Percentiles rank a stretch among this genome's conserved stretches.
Evolutionary conservation across 345 rosid genomes (phyloP).

Genomic region (Capsella bursapastoris): DNA sequence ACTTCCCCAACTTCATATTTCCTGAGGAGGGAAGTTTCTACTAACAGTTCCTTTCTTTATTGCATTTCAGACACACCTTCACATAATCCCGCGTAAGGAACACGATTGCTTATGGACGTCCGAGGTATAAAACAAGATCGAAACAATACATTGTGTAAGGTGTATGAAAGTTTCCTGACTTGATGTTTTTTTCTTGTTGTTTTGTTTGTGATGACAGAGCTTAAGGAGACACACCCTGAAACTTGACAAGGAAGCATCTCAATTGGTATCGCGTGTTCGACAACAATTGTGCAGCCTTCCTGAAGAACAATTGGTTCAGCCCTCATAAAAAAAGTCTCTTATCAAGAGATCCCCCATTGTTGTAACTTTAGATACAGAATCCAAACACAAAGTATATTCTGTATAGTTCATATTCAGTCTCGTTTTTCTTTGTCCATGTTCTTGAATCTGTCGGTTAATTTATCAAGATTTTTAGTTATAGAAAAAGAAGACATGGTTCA

Average conservation of each 20-base stretch:
- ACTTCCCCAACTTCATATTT: neutral
- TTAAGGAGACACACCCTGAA: slow-evolving; percentile 57
- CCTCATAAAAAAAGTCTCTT: slow-evolving; percentile 14
- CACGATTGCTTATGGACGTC: slow-evolving; percentile 88
- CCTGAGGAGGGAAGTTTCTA: slow-evolving; percentile 1
- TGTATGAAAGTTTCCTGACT: slow-evolving; percentile 1
- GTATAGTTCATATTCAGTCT: slow-evolving; percentile 37
- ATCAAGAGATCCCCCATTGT: slow-evolving; percentile 24
- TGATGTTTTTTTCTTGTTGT: neutral
- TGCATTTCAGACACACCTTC: slow-evolving; percentile 83
- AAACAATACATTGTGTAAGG: neutral
- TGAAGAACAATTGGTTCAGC: slow-evolving; percentile 53
- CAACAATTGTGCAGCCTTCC: slow-evolving; percentile 55
- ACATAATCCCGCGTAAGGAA: slow-evolving; percentile 88
- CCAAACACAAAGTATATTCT: slow-evolving; percentile 26
- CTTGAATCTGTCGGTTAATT: slow-evolving; percentile 14
- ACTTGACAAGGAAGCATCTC: slow-evolving; percentile 62
- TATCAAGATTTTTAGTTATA: neutral
- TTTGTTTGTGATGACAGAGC: slow-evolving; percentile 56
- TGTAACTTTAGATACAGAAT: slow-evolving; percentile 34
- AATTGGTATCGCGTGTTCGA: slow-evolving; percentile 58
- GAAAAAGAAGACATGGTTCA: neutral
- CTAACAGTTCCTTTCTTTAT: neutral
- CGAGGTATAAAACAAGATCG: slow-evolving; percentile 58
- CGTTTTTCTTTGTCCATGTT: neutral